Evolutionary conservation across 805 yeast genomes (phyloP), one percentile per base, ranked within the genome.

Genomic region (Candida ulmi): DNA sequence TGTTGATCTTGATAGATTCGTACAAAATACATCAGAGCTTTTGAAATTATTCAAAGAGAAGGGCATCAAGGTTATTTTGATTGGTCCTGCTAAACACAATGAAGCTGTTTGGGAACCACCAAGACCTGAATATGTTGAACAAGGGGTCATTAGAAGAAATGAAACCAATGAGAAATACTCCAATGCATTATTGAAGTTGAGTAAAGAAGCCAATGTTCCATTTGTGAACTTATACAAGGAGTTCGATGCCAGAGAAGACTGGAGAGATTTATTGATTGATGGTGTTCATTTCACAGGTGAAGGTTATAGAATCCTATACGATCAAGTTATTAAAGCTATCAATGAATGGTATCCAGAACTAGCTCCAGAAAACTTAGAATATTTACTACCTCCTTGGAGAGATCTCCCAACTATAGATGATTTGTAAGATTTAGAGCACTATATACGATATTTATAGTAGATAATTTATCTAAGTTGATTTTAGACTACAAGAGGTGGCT

Each of bases 51-150:
- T 74, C 24, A 46, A 54, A 17, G 55, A 52, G 1, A 57, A 71
- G 38, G 68, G 64, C 3, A 73, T 82, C 38, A 71, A 69, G 28
- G 66, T 78, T 0, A 65, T 87, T 15, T 50, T 85, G 2, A 68
- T 86, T 8, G 78, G 86, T 0, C 88, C 91, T 0, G 82, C 74
- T 0, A 54, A 73, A 12, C 78, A 76, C 46, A 79, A 78, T 53
- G 54, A 50, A n/a, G 53, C 50, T 3, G 44, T 55, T 31, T 74
- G 78, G 70, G 61, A 66, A 26, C 57, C 61, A 1, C 25, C 41
- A 3, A 52, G 52, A 34, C 37, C 40, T 7, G 59, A 59, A n/a
- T 70, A 64, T 9, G 53, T 69, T 11, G 52, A 55, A 1, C 45
- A 52, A 1, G 77, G 76, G 5, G 61, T 65, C 34, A 54, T 60